phyloP scores from a whole-genome alignment of 2,329 filamentous ascomycete species.

The Cladophialophora bantiana region DNA sequence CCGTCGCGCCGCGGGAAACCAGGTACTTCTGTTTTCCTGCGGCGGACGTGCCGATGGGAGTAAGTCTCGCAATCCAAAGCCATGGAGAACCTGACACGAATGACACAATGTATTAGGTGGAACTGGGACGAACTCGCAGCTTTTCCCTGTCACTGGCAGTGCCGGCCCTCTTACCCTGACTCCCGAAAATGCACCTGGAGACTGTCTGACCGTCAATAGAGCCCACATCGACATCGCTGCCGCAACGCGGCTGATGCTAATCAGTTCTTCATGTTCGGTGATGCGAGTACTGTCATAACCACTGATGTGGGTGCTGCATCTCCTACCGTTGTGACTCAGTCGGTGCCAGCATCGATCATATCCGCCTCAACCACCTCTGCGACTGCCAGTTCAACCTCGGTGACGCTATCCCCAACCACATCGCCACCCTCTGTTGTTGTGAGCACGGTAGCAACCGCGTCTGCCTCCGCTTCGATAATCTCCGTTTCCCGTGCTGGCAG shows the following conservation, averaged over 20 bases:
- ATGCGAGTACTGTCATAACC: background rate
- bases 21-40: conserved; percentile 65
- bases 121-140: conserved; percentile 29
- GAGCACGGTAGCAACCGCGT: conserved; percentile 10
- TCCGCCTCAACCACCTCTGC: background rate
- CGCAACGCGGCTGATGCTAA: conserved; percentile 21
- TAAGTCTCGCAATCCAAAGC: conserved; percentile 39
- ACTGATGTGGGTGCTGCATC: background rate
- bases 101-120: conserved; percentile 18
- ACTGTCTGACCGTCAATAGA: conserved; percentile 29
- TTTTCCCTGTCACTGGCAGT: conserved; percentile 30
- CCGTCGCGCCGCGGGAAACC: conserved; percentile 58
- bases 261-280: conserved; percentile 31
- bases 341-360: background rate
- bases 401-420: background rate
- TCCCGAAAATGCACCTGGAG: conserved; percentile 27
- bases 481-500: conserved; percentile 28
- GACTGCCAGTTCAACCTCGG: background rate
- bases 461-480: conserved; percentile 18
- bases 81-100: background rate
- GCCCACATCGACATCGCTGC: conserved; percentile 29
- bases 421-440: background rate
- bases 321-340: background rate
- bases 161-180: conserved; percentile 27
- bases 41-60: conserved; percentile 64